Base-by-base conservation (phyloP, 768 basidiomycete species). In the Leccinum aurantiacum region DNA sequence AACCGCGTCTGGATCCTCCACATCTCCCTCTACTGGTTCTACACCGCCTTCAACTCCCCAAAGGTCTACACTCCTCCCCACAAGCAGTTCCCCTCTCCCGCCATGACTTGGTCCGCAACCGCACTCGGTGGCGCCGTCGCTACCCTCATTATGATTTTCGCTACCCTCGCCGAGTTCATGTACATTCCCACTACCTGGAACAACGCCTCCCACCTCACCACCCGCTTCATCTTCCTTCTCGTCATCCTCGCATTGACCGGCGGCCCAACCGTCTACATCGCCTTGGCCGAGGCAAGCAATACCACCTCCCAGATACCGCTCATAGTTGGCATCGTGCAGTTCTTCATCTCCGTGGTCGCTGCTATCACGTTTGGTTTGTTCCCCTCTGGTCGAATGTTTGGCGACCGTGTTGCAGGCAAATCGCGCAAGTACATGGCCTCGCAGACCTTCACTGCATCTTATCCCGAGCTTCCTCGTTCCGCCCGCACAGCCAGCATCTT, bases 101-200 rank as follows among this genome's bases (percentile, higher is more conserved):
- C 91, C 11, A 95, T 98, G 94, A 88, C 88, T 3, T 98, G 93
- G 94, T 94, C 93, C 24, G 93, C 93, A 37, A 87, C 89, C 14
- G 97, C 94, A 15, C 83, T 99, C n/a, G 97, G 97, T 55, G 97
- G 97, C 55, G 93, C 90, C 9, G 94, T 98, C 56, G 87, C 96
- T 14, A 94, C 94, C 8, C 53, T 85, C 58, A 97, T 99, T 80
- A 96, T 96, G 95, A 88, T 98, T 61, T 74, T 83, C 57, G 97
- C 95, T 46, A 98, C 96, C 24, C 71, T 96, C 27, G 92, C 93
- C 64, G 97, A 99, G 75, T 98, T 95, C 73, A 87, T 89, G 56
- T 97, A 96, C 80, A 96, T 98, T 66, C 96, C 96, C 24, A 97
- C 95, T 4, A 98, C 93, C 9, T 98, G 97, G 97, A 94, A 97